A percentile compares a stretch with the other conserved stretches of the same genome.
These are phyloP conservation scores for Endotrypanum monterogeii DNA, from an alignment of 208 protist species.

Conservation along the genomic window DNA sequence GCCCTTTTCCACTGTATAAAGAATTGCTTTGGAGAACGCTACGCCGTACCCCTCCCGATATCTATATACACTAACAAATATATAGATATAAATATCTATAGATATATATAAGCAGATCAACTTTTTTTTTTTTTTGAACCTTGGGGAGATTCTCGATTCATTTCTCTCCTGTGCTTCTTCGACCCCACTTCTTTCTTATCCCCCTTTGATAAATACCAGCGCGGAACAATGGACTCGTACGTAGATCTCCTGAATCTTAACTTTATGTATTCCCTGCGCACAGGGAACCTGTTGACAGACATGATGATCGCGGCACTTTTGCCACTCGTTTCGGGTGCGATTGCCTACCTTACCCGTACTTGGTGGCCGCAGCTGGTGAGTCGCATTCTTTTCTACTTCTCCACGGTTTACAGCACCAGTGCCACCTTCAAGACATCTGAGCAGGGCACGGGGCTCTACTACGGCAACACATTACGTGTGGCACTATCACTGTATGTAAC, in stretches of 20 bases:
- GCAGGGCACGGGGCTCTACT: constrained; percentile 20
- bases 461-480: constrained; percentile 50
- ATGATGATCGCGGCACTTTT: constrained; percentile 85
- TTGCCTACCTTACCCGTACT: constrained; percentile 49
- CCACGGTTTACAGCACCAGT: constrained; percentile 22
- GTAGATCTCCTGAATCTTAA: constrained; percentile 83
- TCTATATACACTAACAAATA: no score
- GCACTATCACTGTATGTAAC: constrained; percentile 42
- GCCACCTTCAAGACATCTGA: constrained; percentile 12
- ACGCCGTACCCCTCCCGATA: no score
- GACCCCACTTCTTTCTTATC: background rate
- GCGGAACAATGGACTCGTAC: constrained; percentile 73
- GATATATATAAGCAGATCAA: background rate
- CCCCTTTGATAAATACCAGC: background rate
- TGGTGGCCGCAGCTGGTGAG: constrained; percentile 51
- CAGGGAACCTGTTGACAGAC: constrained; percentile 80
- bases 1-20: no score
- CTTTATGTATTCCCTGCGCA: constrained; percentile 86
- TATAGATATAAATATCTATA: no score
- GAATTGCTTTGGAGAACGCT: no score
- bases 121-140: no score
- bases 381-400: constrained; percentile 23
- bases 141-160: background rate
- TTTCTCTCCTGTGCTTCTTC: constrained; percentile 9
- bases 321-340: constrained; percentile 54